phyloP scores from a whole-genome alignment of 2,329 filamentous ascomycete genomes.

The Nannizziopsis arthrosporioides region DNA sequence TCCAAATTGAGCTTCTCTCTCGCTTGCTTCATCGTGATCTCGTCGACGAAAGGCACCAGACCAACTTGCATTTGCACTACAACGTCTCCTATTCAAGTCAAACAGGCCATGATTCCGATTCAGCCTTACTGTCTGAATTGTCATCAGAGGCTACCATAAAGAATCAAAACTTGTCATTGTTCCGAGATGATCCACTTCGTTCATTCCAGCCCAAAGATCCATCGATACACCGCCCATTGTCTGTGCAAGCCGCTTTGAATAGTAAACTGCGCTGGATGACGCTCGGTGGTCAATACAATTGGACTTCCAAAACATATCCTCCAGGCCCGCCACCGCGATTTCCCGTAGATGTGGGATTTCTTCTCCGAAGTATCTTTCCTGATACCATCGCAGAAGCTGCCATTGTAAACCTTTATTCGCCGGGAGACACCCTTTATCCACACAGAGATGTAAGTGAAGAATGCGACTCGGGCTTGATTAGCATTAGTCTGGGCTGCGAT shows the following conservation, averaged over 20 bases:
- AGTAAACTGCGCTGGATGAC: constrained; percentile 88
- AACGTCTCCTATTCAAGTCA: constrained; percentile 49
- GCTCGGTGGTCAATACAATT: constrained; percentile 90
- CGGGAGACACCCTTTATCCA: constrained; percentile 80
- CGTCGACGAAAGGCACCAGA: constrained; percentile 60
- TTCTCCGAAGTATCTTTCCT: constrained; percentile 62
- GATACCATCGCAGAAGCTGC: constrained; percentile 72
- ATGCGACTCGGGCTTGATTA: constrained; percentile 65
- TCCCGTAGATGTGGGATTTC: constrained; percentile 56
- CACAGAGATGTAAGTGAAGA: constrained; percentile 90
- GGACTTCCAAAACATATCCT: constrained; percentile 79
- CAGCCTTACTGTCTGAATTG: background rate
- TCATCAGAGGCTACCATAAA: constrained; percentile 32
- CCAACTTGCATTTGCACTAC: constrained; percentile 83
- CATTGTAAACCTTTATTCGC: constrained; percentile 86
- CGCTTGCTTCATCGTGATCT: constrained; percentile 69
- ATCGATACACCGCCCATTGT: constrained; percentile 60
- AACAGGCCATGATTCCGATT: constrained; percentile 1
- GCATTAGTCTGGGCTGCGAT: constrained; percentile 81
- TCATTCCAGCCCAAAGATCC: constrained; percentile 53
- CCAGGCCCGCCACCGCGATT: constrained; percentile 56
- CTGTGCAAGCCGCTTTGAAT: constrained; percentile 57
- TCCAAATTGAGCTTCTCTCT: constrained; percentile 60
- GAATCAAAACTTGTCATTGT: constrained; percentile 37
- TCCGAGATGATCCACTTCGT: constrained; percentile 39